These are phyloP conservation scores for Colletotrichum cereale DNA, from an alignment of 2,329 filamentous ascomycete genomes.

Conservation along the genomic window DNA sequence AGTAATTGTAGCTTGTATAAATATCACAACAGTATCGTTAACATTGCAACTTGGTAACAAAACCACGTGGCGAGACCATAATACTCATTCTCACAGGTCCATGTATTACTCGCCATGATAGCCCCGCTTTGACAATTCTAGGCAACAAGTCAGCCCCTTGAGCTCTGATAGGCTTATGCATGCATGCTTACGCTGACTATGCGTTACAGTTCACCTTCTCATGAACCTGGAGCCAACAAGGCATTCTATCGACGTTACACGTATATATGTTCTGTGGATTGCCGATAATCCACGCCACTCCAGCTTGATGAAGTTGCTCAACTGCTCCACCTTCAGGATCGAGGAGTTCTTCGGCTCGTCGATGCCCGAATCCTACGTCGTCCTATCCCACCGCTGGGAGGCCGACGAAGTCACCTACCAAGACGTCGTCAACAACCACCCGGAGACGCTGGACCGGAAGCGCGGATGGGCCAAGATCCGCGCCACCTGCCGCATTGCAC, in stretches of 20 bases:
- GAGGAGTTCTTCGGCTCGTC: slow-evolving; percentile 6
- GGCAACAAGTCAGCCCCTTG: neutral
- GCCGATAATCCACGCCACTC: neutral
- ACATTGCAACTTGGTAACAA: too few species aligned
- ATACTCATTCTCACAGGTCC: too few species aligned
- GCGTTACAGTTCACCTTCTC: too few species aligned
- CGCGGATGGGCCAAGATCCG: neutral
- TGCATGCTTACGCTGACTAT: neutral
- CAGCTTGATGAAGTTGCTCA: slow-evolving; percentile 7
- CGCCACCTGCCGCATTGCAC: neutral
- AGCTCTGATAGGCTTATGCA: neutral
- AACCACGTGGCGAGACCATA: too few species aligned
- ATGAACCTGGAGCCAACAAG: neutral
- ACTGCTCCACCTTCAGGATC: slow-evolving; percentile 5
- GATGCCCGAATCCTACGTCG: neutral
- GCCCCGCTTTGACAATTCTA: too few species aligned
- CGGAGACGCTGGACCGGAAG: neutral
- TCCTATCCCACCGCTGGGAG: slow-evolving; percentile 7
- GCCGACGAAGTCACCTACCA: slow-evolving; percentile 1
- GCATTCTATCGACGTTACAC: neutral
- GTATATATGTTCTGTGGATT: neutral
- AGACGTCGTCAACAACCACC: neutral
- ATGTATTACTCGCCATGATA: too few species aligned
- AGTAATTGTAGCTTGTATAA: too few species aligned
- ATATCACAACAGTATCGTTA: too few species aligned